Evolutionary conservation across 2,329 filamentous ascomycete genomes (phyloP), one percentile per base, ranked within the genome.

Genomic region (Beauveria sp.): DNA sequence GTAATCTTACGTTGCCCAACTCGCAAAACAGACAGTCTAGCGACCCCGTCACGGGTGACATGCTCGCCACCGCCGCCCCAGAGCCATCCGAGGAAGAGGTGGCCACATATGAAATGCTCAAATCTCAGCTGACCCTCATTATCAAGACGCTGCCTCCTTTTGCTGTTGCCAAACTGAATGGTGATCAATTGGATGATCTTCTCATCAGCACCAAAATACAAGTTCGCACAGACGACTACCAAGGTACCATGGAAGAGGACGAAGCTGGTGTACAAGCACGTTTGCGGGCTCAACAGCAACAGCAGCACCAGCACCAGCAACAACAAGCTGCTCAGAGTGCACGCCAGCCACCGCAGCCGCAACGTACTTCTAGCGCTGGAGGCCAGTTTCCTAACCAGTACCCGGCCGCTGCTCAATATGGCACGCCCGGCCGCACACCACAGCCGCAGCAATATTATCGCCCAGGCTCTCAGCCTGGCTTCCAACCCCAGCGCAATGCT

Each of bases 241-340:
- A 83, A 65, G 92, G 92, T 5, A 85, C 88, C 4, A 87, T 96
- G 84, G 91, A 96, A 67, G 90, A 93, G 67, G 91, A 96, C 66
- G 88, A 91, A 65, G 80, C 80, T 45, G 83, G 82, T 46, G 72
- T 81, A 38, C 82, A 84, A 49, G 78, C 80, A 50, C 78, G 82
- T 46, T 68, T 79, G 40, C 72, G 77, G 58, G 76, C 77, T 38
- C 72, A 75, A 63, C 71, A 74, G 54, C 72, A 73, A 57, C 66
- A 68, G 16, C 61, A 61, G 6, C 59, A 61, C 46, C 59, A 61
- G 50, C 70, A 70, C 45, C 72, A 67, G 57, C 67, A 67, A 57
- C 67, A 75, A 57, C 72, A 72, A 56, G 63, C 56, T 30, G 52
- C 52, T 30, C 64, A 62, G 18, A 42, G 61, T 63, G 65, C 68